Evolutionary conservation across 768 basidiomycete species (phyloP), one percentile per base, ranked within the genome.

Genomic region (Lyophyllum shimeji): DNA sequence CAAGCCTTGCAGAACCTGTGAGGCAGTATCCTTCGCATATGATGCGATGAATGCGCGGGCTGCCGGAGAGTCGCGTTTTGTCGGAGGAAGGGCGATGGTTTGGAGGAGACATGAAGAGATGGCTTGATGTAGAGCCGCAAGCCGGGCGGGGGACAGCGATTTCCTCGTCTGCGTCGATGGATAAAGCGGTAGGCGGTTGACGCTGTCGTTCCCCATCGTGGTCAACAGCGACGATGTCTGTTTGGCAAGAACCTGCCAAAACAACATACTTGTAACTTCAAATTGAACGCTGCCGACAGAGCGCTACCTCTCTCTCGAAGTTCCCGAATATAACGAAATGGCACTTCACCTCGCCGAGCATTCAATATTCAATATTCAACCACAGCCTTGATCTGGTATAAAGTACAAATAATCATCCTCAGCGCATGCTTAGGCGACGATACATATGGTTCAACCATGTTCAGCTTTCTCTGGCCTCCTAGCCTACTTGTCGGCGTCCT

Each of bases 1-100:
- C 33, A 90, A 72, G 8, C 71, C 60, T 45, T 86, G 76, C 1
- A 90, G 74, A 7, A 62, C 63, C 37, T 79, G 77, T 23, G 78
- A 73, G 8, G 88, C 86, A 1, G 69, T 68, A 60, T 89, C 83
- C 54, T 76, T 75, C 12, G 77, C 80, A 58, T 86, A 91, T 7
- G 81, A 80, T 13, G 78, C 71, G 43, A 90, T 18, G 63, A 87
- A 89, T 2, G 65, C 62, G 18, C 73, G 69, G 1, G 79, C 74
- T 0, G 82, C 71, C 0, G 76, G 65, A 0, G 71, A 74, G 55
- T 82, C 74, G 6, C 74, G 74, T 59, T 85, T 80, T 0, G 70
- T 61, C 11, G 78, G 68, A 8, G 83, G 79, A 18, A 87, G 67
- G 5, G 74, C 62, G 6, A 88, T 73, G 3, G 75, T 72, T 51